phyloP scores from a whole-genome alignment of 176 grass and related monocot species.

The Aechmea fasciata region DNA sequence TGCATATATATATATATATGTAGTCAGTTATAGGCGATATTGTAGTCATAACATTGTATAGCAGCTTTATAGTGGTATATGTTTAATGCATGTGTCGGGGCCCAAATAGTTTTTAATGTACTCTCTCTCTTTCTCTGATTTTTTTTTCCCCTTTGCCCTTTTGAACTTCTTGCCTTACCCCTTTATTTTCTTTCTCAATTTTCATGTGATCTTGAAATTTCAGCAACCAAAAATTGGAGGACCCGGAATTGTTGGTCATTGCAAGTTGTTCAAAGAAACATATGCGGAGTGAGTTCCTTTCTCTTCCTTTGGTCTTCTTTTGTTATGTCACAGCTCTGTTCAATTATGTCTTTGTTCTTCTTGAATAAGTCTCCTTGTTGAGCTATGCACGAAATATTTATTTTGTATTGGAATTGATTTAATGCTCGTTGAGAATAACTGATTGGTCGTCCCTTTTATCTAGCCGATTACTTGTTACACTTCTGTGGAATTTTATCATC shows the following conservation, averaged over 20 bases:
- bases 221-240: slow-evolving; percentile 83
- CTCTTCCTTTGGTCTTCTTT: slow-evolving; percentile 18
- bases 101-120: too few relatives aligned
- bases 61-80: too few relatives aligned
- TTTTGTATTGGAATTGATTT: background rate
- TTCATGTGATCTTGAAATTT: slow-evolving; percentile 19
- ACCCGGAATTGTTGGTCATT: slow-evolving; percentile 67
- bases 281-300: slow-evolving; percentile 68
- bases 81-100: too few relatives aligned
- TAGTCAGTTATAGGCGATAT: background rate
- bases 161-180: background rate
- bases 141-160: background rate
- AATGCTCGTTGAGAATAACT: background rate
- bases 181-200: background rate
- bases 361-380: background rate
- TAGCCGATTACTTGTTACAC: background rate
- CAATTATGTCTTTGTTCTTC: slow-evolving; percentile 4
- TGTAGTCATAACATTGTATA: background rate
- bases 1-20: too few relatives aligned
- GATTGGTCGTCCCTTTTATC: background rate
- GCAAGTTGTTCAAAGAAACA: slow-evolving; percentile 29
- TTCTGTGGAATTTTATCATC: background rate
- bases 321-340: slow-evolving; percentile 3
- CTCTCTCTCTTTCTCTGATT: too few relatives aligned
- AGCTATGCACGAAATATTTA: background rate